Percentiles rank a stretch among this genome's conserved stretches.
Conservation (phyloP, 2,329 filamentous ascomycete genomes). For the Sclerotinia nivalis region DNA sequence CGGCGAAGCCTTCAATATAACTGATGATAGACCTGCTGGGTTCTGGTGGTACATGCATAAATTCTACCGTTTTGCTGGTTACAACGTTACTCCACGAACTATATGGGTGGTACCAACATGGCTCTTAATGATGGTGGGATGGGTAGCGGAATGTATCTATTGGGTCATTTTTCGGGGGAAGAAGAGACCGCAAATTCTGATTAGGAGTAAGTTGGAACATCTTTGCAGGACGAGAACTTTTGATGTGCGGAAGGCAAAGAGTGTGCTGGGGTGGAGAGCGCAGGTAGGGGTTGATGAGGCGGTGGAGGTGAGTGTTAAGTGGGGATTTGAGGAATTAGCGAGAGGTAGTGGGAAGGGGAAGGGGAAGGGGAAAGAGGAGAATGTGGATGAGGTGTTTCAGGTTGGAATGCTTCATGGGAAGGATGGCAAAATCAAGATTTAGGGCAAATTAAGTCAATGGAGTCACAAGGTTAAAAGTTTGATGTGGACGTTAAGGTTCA, state of each 20-base stretch:
- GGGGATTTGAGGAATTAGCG: neutral
- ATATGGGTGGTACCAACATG: neutral
- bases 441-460: too few species aligned
- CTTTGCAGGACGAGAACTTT: constrained; percentile 2
- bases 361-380: too few species aligned
- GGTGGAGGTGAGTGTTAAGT: neutral
- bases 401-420: too few species aligned
- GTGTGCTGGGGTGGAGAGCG: neutral
- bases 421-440: too few species aligned
- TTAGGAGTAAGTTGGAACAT: neutral
- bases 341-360: too few species aligned
- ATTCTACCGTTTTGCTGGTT: neutral
- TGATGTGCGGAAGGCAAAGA: neutral
- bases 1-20: neutral
- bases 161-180: neutral
- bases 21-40: neutral
- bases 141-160: neutral
- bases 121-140: neutral
- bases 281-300: neutral
- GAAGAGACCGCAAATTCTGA: neutral
- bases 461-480: too few species aligned
- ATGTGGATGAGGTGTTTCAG: too few species aligned
- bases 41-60: constrained; percentile 1
- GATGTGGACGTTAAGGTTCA: too few species aligned
- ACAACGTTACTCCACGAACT: neutral